Evolutionary conservation across 352 stramenopile genomes (phyloP), one percentile per base, ranked within the genome.

Genomic region (Globisporangium middletonii): DNA sequence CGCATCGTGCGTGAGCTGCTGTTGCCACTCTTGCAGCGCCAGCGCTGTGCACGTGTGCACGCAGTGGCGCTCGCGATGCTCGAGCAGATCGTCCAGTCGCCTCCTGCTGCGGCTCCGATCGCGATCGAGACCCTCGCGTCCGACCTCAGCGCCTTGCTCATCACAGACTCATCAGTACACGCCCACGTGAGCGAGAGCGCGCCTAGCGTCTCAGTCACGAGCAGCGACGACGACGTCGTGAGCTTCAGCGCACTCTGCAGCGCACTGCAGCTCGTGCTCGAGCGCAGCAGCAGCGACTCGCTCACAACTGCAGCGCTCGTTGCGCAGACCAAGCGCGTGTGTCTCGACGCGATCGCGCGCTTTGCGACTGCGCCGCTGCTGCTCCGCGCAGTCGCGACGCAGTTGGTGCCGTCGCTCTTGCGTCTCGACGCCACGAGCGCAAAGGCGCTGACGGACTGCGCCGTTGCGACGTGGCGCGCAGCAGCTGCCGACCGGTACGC

Each of bases 191-290:
- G 46, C 9, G 28, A 61, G 11, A 11, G 44, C 27, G 42, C 57
- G 6, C 58, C 64, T 26, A 43, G 53, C 9, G 33, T 12, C 5
- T 9, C 33, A 38, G 33, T 13, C 33, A 12, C 7, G 6, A 38
- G 33, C 43, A 28, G 35, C 0, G 53, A 59, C 4, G 50, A 60
- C 18, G 38, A 53, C 7, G 3, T 2, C 9, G 11, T 71, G 15
- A 77, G 74, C 56, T 86, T 73, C 46, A 63, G 66, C 8, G 72
- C 80, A 41, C 54, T 90, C 7, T 86, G 80, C 38, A 58, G 62
- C 9, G 62, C 85, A 33, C 58, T 86, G 48, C 64, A 83, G 55
- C 33, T 86, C 26, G 35, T 83, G 19, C 50, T 79, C n/a, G 61
- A 51, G 38, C 19, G 19, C 16, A 50, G 65, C 38, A 33, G 35